phyloP scores from a whole-genome alignment of 2,329 filamentous ascomycete species.

The Fusarium ramigenum region DNA sequence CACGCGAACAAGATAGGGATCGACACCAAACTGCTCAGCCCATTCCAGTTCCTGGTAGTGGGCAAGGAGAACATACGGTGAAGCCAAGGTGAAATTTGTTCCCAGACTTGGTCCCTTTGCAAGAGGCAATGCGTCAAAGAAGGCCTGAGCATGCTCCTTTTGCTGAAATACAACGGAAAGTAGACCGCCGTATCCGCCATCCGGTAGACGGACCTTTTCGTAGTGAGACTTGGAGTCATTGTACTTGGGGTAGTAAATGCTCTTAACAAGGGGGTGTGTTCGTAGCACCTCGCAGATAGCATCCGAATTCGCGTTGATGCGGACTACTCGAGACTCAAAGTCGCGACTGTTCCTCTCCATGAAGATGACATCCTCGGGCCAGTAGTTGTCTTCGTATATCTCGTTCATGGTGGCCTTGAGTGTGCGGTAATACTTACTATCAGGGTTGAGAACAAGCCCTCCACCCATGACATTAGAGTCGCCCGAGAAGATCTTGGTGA shows the following conservation, averaged over 20 bases:
- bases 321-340: slow-evolving; percentile 82
- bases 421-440: slow-evolving; percentile 72
- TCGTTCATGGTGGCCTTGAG: slow-evolving; percentile 73
- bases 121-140: slow-evolving; percentile 87
- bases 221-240: slow-evolving; percentile 76
- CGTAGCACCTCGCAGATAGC: slow-evolving; percentile 78
- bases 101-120: slow-evolving; percentile 94
- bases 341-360: slow-evolving; percentile 96
- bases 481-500: slow-evolving; percentile 97
- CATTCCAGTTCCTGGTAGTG: slow-evolving; percentile 95
- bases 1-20: slow-evolving; percentile 81
- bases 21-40: slow-evolving; percentile 83
- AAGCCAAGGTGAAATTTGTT: slow-evolving; percentile 94
- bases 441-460: slow-evolving; percentile 71
- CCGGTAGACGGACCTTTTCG: slow-evolving; percentile 77
- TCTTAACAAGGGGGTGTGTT: slow-evolving; percentile 71
- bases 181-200: slow-evolving; percentile 88
- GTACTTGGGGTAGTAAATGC: slow-evolving; percentile 87
- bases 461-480: slow-evolving; percentile 99
- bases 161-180: slow-evolving; percentile 84
- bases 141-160: slow-evolving; percentile 75
- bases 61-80: slow-evolving; percentile 89
- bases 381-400: slow-evolving; percentile 89
- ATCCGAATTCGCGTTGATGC: slow-evolving; percentile 88
- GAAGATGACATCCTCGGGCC: slow-evolving; percentile 93